A percentile compares a stretch with the other conserved stretches of the same genome.
These are phyloP conservation scores for Colletotrichum falcatum DNA, from an alignment of 2,329 filamentous ascomycete species.

Conservation along the genomic window DNA sequence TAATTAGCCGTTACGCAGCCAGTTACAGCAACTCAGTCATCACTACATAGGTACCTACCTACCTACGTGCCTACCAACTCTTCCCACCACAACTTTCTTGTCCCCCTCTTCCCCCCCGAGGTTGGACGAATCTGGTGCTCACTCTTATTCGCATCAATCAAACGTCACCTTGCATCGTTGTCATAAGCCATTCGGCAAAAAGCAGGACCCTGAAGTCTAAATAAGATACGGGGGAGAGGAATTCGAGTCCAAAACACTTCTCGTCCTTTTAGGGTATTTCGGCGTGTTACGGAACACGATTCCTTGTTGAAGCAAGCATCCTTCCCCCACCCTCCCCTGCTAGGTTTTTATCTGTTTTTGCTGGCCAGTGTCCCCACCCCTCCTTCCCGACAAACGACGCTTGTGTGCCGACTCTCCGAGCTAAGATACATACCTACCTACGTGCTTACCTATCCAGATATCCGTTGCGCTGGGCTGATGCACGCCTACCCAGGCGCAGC, in stretches of 20 bases:
- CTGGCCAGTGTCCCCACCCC: background rate
- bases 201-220: conserved; percentile 30
- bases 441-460: background rate
- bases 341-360: conserved; percentile 19
- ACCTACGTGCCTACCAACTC: background rate
- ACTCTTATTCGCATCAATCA: conserved; percentile 7
- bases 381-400: conserved; percentile 20
- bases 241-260: background rate
- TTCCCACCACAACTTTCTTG: background rate
- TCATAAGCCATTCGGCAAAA: conserved; percentile 11
- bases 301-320: conserved; percentile 11
- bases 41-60: background rate
- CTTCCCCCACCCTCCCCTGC: conserved; percentile 11
- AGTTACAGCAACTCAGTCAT: conserved; percentile 17
- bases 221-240: background rate
- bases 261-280: conserved; percentile 7
- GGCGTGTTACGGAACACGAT: conserved; percentile 16
- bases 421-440: too few species aligned
- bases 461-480: conserved; percentile 24
- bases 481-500: background rate
- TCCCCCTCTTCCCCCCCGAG: background rate
- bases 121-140: background rate
- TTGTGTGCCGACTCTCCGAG: conserved; percentile 37
- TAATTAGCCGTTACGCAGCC: conserved; percentile 18
- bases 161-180: conserved; percentile 25